Evolutionary conservation across 1,284 basidiomycete species (phyloP).

Genomic region (Sanguinoderma infundibulare): DNA sequence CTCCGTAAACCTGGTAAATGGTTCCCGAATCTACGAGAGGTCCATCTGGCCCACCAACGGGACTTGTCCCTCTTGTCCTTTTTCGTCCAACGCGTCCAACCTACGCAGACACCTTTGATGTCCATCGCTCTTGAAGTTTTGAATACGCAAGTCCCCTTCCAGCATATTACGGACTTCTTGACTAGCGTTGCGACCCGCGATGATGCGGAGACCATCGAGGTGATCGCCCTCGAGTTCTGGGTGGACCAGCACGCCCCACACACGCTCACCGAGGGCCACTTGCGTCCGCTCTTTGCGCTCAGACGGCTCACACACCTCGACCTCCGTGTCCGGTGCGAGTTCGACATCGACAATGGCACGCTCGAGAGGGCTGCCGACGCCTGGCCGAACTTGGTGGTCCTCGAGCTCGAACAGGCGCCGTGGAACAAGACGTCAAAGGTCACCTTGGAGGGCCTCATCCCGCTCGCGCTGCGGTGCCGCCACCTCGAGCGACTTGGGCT

Average conservation of each 20-base stretch:
- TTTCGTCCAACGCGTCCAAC: background rate
- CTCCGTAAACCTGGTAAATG: background rate
- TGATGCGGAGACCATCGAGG: background rate
- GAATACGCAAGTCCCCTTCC: background rate
- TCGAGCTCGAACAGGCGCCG: background rate
- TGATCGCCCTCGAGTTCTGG: background rate
- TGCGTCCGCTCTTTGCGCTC: background rate
- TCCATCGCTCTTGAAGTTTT: background rate
- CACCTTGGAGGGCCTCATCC: background rate
- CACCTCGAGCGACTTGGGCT: background rate
- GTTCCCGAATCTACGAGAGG: background rate
- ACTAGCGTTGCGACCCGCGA: background rate
- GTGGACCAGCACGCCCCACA: background rate
- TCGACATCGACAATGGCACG: constrained; percentile 1
- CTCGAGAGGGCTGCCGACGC: background rate
- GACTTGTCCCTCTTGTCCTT: background rate
- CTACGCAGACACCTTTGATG: background rate
- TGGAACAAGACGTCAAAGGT: background rate
- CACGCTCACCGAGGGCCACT: background rate
- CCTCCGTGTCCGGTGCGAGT: background rate
- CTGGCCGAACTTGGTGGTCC: constrained; percentile 1
- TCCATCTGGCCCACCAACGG: background rate
- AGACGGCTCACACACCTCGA: background rate
- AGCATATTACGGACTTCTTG: background rate
- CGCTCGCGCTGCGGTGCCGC: constrained; percentile 4